A percentile compares a stretch with the other conserved stretches of the same genome.
These are phyloP conservation scores for Microbotryum scabiosae DNA, from an alignment of 1,284 basidiomycete genomes.

Conservation along the genomic window DNA sequence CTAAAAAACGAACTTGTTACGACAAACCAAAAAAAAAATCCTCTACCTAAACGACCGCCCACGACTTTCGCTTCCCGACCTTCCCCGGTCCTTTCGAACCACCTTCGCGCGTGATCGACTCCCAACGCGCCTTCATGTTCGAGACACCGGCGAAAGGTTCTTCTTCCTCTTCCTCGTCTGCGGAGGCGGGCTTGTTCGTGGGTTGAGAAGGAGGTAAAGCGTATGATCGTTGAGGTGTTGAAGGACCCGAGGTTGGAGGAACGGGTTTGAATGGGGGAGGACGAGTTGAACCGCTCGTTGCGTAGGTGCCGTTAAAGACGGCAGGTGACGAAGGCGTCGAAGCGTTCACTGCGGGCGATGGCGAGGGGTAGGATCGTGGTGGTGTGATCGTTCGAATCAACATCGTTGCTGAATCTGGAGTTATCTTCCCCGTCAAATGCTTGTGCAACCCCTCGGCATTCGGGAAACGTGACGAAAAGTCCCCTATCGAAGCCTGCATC, in stretches of 20 bases:
- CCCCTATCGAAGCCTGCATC: neutral
- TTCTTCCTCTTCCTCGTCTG: constrained; percentile 15
- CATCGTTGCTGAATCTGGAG: neutral
- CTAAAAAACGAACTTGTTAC: no score
- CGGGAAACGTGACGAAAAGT: neutral
- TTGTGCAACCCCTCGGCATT: neutral
- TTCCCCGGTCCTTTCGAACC: neutral
- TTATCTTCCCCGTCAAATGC: neutral
- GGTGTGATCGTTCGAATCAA: neutral
- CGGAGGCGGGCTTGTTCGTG: neutral
- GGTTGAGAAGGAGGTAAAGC: neutral
- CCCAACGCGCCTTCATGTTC: constrained; percentile 29
- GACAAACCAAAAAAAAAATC: neutral
- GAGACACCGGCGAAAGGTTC: constrained; percentile 26
- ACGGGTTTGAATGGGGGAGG: constrained; percentile 24
- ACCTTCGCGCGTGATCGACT: constrained; percentile 12
- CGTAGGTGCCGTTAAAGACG: neutral
- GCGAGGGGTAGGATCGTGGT: constrained; percentile 3
- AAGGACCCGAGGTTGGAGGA: constrained; percentile 5
- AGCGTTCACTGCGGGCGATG: neutral
- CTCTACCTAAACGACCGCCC: constrained; percentile 11
- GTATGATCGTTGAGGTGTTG: neutral
- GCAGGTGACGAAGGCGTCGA: neutral
- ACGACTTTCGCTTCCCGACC: constrained; percentile 8
- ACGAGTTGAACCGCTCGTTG: neutral